Conservation (phyloP, 495 filamentous ascomycete genomes). For the Xylaria scruposa region DNA sequence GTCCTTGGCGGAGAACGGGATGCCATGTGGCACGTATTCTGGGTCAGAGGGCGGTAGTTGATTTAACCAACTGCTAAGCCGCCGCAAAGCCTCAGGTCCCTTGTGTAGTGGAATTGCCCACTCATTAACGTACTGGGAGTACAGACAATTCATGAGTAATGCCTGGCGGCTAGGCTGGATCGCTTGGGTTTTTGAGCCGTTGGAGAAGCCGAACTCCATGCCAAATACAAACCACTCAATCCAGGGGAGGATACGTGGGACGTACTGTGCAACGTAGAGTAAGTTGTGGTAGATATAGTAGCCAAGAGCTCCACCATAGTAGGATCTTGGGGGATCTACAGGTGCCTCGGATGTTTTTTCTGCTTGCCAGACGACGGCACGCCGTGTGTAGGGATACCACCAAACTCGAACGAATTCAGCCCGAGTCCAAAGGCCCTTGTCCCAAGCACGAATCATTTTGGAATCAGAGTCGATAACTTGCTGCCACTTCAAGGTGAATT, state of each 20-base stretch:
- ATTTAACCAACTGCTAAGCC: constrained; percentile 86
- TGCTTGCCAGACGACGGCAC: constrained; percentile 87
- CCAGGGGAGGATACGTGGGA: constrained; percentile 81
- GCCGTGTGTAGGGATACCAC: constrained; percentile 93
- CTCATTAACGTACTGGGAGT: constrained; percentile 96
- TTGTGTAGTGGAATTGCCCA: constrained; percentile 92
- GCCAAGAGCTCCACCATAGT: constrained; percentile 81
- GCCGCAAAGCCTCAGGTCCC: constrained; percentile 85
- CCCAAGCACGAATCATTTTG: constrained; percentile 74
- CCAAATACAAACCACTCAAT: constrained; percentile 95
- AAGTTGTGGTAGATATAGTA: constrained; percentile 90
- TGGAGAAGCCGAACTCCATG: constrained; percentile 89
- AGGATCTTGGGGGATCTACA: constrained; percentile 56
- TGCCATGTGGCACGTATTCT: constrained; percentile 65
- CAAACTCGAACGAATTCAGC: constrained; percentile 91
- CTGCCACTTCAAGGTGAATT: constrained; percentile 82
- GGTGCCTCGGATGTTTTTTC: constrained; percentile 65
- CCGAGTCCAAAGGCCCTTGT: constrained; percentile 76
- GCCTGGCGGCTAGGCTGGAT: constrained; percentile 82
- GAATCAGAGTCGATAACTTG: constrained; percentile 76
- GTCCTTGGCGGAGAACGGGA: constrained; percentile 79
- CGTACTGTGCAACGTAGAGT: constrained; percentile 75
- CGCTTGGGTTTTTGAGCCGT: constrained; percentile 68
- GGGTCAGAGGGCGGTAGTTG: constrained; percentile 56
- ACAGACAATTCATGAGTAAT: constrained; percentile 94